These are phyloP conservation scores for Lactifluus pinguis DNA, from an alignment of 768 basidiomycete genomes.

Conservation along the genomic window DNA sequence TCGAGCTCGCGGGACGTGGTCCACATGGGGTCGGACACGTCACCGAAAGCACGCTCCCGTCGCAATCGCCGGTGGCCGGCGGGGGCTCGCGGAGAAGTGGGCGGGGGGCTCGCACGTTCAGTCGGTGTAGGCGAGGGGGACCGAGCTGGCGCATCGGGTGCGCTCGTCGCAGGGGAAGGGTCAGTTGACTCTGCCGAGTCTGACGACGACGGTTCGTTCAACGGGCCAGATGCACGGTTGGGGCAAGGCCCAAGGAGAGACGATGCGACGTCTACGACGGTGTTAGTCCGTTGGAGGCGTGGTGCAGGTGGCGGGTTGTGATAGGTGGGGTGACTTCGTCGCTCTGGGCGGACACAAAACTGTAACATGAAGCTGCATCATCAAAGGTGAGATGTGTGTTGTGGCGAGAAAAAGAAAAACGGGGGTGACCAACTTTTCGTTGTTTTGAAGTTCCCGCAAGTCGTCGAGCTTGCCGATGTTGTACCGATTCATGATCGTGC, in stretches of 20 bases:
- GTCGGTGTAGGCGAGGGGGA: neutral
- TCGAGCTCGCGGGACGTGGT: neutral
- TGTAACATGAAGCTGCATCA: constrained; percentile 4
- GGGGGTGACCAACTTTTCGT: neutral
- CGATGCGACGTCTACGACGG: neutral
- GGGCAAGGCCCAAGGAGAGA: neutral
- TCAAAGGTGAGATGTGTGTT: neutral
- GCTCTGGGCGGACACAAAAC: neutral
- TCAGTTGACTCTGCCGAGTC: neutral
- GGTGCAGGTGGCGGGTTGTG: neutral
- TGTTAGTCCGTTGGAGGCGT: neutral
- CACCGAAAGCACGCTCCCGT: constrained; percentile 3
- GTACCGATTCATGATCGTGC: constrained; percentile 7
- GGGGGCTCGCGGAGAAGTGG: neutral
- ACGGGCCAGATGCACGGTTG: neutral
- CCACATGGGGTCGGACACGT: constrained; percentile 4
- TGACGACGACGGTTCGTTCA: neutral
- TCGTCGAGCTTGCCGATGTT: constrained; percentile 15
- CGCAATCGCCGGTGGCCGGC: neutral
- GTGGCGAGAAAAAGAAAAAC: neutral
- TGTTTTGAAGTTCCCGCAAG: constrained; percentile 7
- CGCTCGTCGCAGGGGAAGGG: neutral
- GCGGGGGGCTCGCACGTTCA: neutral
- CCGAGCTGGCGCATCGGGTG: neutral
- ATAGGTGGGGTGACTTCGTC: neutral